A percentile compares a stretch with the other conserved stretches of the same genome.
phyloP scores from a whole-genome alignment of 1,284 basidiomycete species.

The Tilletia caries region DNA sequence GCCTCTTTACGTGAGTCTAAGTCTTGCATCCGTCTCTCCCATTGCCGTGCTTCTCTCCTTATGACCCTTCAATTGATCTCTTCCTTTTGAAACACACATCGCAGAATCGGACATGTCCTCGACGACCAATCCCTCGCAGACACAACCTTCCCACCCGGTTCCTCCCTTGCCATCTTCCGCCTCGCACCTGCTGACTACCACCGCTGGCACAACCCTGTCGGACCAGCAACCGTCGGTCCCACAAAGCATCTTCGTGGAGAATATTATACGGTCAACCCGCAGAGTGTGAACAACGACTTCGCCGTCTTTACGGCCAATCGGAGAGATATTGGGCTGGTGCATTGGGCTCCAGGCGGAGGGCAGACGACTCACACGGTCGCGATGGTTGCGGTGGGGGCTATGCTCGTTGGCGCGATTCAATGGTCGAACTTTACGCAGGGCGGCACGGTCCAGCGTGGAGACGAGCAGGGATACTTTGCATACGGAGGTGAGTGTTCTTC shows the following conservation, averaged over 20 bases:
- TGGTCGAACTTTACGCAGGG: constrained; percentile 16
- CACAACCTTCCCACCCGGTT: constrained; percentile 9
- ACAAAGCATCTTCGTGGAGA: constrained; percentile 19
- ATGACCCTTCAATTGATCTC: no score
- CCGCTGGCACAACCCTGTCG: constrained; percentile 56
- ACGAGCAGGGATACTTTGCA: constrained; percentile 25
- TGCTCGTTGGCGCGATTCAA: constrained; percentile 25
- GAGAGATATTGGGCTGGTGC: constrained; percentile 31
- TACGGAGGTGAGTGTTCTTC: constrained; percentile 17
- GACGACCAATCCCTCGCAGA: constrained; percentile 14
- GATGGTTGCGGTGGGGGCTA: constrained; percentile 25
- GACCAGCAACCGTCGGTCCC: constrained; percentile 15
- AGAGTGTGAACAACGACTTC: constrained; percentile 44
- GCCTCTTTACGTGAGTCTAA: constrained; percentile 10
- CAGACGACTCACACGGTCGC: constrained; percentile 16
- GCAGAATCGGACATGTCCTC: constrained; percentile 10
- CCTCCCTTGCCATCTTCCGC: constrained; percentile 13
- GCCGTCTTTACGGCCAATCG: constrained; percentile 45
- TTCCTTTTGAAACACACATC: neutral
- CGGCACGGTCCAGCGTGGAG: constrained; percentile 17
- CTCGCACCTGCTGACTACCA: constrained; percentile 32
- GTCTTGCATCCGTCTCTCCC: no score
- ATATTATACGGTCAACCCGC: constrained; percentile 33
- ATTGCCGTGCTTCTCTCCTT: no score
- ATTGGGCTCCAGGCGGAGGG: constrained; percentile 26